phyloP scores from a whole-genome alignment of 371 early-diverging fungal genomes.

The Apophysomyces trapeziformis region DNA sequence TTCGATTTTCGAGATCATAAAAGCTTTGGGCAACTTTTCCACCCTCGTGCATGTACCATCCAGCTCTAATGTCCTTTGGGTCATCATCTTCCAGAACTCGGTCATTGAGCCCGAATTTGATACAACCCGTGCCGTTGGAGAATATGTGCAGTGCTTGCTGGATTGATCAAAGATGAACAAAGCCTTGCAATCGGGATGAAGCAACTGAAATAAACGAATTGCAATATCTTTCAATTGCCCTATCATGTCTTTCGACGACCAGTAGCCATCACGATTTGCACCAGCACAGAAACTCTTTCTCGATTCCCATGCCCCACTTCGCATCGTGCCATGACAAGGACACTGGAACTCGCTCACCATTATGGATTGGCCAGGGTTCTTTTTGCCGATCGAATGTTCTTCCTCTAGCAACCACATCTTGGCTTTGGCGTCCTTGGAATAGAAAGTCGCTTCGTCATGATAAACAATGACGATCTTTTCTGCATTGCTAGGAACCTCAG shows the following conservation, averaged over 20 bases:
- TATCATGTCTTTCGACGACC: constrained; percentile 10
- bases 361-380: constrained; percentile 12
- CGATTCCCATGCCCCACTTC: background rate
- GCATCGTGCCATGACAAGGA: constrained; percentile 20
- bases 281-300: constrained; percentile 8
- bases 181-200: constrained; percentile 13
- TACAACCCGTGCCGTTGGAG: background rate
- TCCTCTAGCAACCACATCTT: constrained; percentile 8
- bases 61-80: no score
- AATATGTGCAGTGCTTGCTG: constrained; percentile 13
- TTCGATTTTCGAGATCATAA: no score
- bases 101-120: no score
- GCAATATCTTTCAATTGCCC: constrained; percentile 18
- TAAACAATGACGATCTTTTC: constrained; percentile 1
- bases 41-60: no score
- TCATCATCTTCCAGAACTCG: no score
- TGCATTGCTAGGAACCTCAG: background rate
- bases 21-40: no score
- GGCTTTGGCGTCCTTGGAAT: constrained; percentile 15
- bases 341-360: constrained; percentile 24
- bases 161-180: constrained; percentile 18
- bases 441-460: constrained; percentile 21
- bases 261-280: constrained; percentile 9
- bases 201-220: constrained; percentile 4
- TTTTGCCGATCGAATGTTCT: constrained; percentile 6